Conservation (phyloP, 2,329 filamentous ascomycete genomes). For the Thelonectria olida region DNA sequence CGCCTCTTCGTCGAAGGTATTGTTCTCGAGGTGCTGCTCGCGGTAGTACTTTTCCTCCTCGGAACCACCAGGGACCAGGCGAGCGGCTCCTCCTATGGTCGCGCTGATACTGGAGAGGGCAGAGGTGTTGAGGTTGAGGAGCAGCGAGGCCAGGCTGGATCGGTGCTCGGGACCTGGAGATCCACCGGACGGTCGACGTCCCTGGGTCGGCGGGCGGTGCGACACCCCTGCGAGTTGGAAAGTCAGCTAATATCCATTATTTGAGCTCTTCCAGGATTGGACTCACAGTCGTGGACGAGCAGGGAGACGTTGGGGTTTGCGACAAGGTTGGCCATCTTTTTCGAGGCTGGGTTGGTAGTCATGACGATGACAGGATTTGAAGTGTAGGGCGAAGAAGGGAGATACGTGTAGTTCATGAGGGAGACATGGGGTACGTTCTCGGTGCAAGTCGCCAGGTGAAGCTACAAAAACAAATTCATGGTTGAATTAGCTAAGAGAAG, state of each 20-base stretch:
- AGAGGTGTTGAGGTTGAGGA: constrained; percentile 91
- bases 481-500: constrained; percentile 9
- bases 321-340: constrained; percentile 83
- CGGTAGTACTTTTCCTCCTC: constrained; percentile 88
- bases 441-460: constrained; percentile 92
- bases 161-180: constrained; percentile 72
- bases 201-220: constrained; percentile 83
- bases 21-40: constrained; percentile 87
- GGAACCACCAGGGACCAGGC: constrained; percentile 75
- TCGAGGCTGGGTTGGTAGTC: constrained; percentile 84
- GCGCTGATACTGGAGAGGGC: constrained; percentile 89
- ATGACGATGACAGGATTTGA: constrained; percentile 87
- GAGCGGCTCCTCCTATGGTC: constrained; percentile 90
- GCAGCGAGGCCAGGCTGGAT: constrained; percentile 81
- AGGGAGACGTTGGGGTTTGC: constrained; percentile 89
- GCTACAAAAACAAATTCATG: constrained; percentile 58
- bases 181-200: constrained; percentile 65
- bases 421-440: constrained; percentile 89
- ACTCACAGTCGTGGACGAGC: constrained; percentile 88
- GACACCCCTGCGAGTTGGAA: constrained; percentile 72
- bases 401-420: constrained; percentile 99
- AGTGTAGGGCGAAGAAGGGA: constrained; percentile 78
- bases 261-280: no score
- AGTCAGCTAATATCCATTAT: no score
- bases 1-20: constrained; percentile 77